Evolutionary conservation across 805 yeast genomes (phyloP).

Genomic region (Schizosaccharomyces cryophilus): DNA sequence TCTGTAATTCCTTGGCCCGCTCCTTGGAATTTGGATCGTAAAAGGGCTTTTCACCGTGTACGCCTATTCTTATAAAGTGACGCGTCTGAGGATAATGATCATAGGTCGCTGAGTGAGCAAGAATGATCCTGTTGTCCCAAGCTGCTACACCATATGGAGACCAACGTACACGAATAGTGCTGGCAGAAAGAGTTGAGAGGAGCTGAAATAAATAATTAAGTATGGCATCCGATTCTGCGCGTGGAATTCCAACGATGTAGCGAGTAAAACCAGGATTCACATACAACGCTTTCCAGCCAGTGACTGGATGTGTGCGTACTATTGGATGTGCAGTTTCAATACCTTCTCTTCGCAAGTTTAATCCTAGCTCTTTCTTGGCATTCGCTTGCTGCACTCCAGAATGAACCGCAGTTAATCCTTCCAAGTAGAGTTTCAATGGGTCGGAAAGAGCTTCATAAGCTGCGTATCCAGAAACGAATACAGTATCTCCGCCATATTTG

Average conservation of each 20-base stretch:
- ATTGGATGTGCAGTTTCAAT: constrained; percentile 35
- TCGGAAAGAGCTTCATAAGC: constrained; percentile 30
- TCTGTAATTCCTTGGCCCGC: no score
- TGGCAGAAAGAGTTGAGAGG: constrained; percentile 31
- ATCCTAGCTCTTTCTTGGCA: no score
- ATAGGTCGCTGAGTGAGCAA: constrained; percentile 36
- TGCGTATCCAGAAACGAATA: constrained; percentile 28
- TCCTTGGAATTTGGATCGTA: constrained; percentile 14
- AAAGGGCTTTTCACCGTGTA: no score
- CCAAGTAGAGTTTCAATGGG: constrained; percentile 22
- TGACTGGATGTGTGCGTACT: constrained; percentile 39
- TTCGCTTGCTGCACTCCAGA: no score
- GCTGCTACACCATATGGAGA: constrained; percentile 44
- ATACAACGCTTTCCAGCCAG: constrained; percentile 34
- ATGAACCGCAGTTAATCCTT: constrained; percentile 36
- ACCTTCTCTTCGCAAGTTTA: constrained; percentile 9
- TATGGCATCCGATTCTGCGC: constrained; percentile 41
- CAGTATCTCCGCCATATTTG: constrained; percentile 28
- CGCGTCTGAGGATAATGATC: constrained; percentile 18
- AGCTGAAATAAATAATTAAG: constrained; percentile 29
- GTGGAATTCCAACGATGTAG: constrained; percentile 45
- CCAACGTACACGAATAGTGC: constrained; percentile 49
- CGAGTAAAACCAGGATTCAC: constrained; percentile 26
- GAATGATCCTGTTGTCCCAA: constrained; percentile 54
- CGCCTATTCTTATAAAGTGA: no score